Base-by-base conservation (phyloP, 2,329 filamentous ascomycete genomes). In the Talaromyces atroroseus region DNA sequence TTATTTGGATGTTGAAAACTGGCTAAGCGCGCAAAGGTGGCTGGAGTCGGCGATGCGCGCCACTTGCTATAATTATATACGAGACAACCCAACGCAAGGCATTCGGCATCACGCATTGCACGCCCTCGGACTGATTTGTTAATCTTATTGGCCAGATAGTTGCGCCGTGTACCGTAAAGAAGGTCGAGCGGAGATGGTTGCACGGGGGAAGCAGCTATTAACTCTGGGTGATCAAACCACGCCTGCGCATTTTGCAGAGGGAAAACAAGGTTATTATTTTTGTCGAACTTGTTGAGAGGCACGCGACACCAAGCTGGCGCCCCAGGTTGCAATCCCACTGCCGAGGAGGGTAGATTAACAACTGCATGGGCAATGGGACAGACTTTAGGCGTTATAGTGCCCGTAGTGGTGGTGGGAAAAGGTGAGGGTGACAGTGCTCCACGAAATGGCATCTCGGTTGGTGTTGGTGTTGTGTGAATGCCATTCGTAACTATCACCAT, bases 111-210 rank as follows among this genome's bases (percentile, higher is more conserved):
- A 1, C 65, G 64, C 7, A 67, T 21, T 5, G 65, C 63, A 2
- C 65, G 62, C 20, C 57, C 48, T 24, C 62, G 60, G 8, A 64
- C 45, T 12, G 48, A 21, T 3, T 20, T 56, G 52, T 66, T 62
- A 21, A 68, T 65, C 49, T 59, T 54, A n/a, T 67, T 53, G 44
- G 66, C 65, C 10, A 68, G 58, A 14, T 49, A 40, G 38, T 68
- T 68, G 42, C 60, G 60, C 18, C 62, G 62, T 21, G 62, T 64
- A 16, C 66, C 66, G 21, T 68, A 66, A 1, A 68, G 49, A 5
- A 68, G 49, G 14, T 67, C 65, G 2, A 68, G 60, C 0, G 66
- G 65, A 0, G 65, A 66, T 24, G 54, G 36, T 2, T 62, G 60
- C 16, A 63, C 59, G 5, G 65, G 64, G 18, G 58, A 66, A 5